Conservation (phyloP, 345 rosid species). For the Excoecaria cochinchinensis region DNA sequence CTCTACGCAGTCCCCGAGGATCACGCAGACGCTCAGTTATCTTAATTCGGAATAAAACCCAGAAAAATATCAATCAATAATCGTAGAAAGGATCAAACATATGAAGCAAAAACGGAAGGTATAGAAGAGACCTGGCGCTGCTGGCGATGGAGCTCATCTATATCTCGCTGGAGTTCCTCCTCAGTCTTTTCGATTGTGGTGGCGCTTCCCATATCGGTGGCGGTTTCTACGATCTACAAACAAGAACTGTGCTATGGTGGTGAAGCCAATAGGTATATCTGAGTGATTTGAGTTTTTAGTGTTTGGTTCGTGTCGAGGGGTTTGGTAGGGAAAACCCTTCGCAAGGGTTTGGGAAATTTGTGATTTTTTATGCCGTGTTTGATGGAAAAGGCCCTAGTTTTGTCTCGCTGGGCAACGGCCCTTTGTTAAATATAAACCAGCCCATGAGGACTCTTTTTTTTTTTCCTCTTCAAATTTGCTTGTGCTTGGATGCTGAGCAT, state of each 20-base stretch:
- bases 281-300: neutral
- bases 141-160: slow-evolving; percentile 88
- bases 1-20: slow-evolving; percentile 96
- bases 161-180: slow-evolving; percentile 76
- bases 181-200: slow-evolving; percentile 65
- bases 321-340: neutral
- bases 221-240: neutral
- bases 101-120: neutral
- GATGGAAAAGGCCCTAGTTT: too few relatives aligned
- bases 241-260: neutral
- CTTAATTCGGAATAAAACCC: slow-evolving; percentile 25
- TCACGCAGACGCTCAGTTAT: slow-evolving; percentile 88
- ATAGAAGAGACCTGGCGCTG: slow-evolving; percentile 62
- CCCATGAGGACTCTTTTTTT: too few relatives aligned
- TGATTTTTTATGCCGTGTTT: neutral
- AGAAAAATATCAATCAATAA: neutral
- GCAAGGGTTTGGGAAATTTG: neutral
- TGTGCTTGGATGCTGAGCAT: too few relatives aligned
- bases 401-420: too few relatives aligned
- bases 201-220: slow-evolving; percentile 25
- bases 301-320: neutral
- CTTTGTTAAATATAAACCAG: too few relatives aligned
- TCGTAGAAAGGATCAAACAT: neutral
- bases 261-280: neutral
- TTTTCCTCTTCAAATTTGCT: too few relatives aligned